Conservation (phyloP, 257 asterid genomes). For the Scutellaria barbata region DNA sequence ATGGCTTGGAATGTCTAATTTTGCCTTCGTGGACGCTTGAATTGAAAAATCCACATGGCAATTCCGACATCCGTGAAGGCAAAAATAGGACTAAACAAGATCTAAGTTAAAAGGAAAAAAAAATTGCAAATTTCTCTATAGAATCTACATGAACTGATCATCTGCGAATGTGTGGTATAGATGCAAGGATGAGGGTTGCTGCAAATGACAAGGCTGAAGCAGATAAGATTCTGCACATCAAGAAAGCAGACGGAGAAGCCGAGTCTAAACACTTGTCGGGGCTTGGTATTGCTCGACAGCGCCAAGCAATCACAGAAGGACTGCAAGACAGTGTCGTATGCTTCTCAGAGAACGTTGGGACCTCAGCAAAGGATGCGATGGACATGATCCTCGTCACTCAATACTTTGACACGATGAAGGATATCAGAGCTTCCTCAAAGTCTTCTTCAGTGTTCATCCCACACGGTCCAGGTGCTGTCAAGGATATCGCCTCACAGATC, state of each 20-base stretch:
- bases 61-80: too few species aligned
- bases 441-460: slow-evolving; percentile 40
- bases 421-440: slow-evolving; percentile 44
- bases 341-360: slow-evolving; percentile 45
- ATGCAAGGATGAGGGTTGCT: slow-evolving; percentile 49
- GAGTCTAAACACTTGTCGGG: slow-evolving; percentile 47
- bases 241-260: slow-evolving; percentile 52
- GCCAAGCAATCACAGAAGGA: slow-evolving; percentile 48
- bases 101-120: background rate
- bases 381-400: slow-evolving; percentile 51
- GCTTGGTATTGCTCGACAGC: slow-evolving; percentile 45
- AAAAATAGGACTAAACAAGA: too few species aligned
- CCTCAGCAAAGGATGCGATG: slow-evolving; percentile 48
- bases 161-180: slow-evolving; percentile 8
- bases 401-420: slow-evolving; percentile 52
- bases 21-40: too few species aligned
- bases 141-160: background rate
- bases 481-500: slow-evolving; percentile 44
- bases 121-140: too few species aligned
- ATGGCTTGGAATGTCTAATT: too few species aligned
- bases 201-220: slow-evolving; percentile 50
- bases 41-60: too few species aligned
- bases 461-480: slow-evolving; percentile 47
- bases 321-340: slow-evolving; percentile 45
- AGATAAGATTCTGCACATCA: slow-evolving; percentile 46